phyloP scores from a whole-genome alignment of 306 rosid genomes.

The peach (Prunus persica) region DNA sequence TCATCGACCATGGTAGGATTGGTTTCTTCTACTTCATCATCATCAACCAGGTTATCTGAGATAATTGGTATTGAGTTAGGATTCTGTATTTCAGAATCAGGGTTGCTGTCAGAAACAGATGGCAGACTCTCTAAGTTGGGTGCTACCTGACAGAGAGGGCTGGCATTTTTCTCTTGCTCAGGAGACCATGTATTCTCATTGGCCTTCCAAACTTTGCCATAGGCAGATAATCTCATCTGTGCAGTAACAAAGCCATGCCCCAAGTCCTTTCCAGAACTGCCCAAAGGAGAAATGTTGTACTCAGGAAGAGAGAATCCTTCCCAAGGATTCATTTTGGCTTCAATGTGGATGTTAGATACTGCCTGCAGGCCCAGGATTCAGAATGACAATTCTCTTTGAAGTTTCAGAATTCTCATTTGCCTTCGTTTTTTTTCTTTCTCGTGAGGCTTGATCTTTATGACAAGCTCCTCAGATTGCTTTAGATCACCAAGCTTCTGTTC shows the following conservation, averaged over 20 bases:
- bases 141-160: conserved; percentile 37
- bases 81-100: conserved; percentile 33
- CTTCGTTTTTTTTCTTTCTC: conserved; percentile 31
- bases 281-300: conserved; percentile 61
- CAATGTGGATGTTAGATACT: conserved; percentile 59
- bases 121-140: conserved; percentile 34
- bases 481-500: conserved; percentile 37
- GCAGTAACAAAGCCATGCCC: conserved; percentile 59
- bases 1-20: conserved; percentile 33
- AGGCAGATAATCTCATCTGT: conserved; percentile 49
- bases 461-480: conserved; percentile 49
- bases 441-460: conserved; percentile 59
- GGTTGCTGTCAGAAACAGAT: conserved; percentile 32
- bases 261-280: conserved; percentile 76
- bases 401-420: conserved; percentile 37
- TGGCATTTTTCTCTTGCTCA: conserved; percentile 25
- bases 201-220: conserved; percentile 32
- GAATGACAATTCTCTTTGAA: conserved; percentile 70
- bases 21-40: conserved; percentile 33
- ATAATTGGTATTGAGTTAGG: conserved; percentile 32
- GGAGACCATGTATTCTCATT: conserved; percentile 40
- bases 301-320: conserved; percentile 88
- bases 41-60: conserved; percentile 25
- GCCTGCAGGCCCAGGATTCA: conserved; percentile 65
- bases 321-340: conserved; percentile 88